Conservation (phyloP, 2,329 filamentous ascomycete genomes). For the Xylariaceae sp. region DNA sequence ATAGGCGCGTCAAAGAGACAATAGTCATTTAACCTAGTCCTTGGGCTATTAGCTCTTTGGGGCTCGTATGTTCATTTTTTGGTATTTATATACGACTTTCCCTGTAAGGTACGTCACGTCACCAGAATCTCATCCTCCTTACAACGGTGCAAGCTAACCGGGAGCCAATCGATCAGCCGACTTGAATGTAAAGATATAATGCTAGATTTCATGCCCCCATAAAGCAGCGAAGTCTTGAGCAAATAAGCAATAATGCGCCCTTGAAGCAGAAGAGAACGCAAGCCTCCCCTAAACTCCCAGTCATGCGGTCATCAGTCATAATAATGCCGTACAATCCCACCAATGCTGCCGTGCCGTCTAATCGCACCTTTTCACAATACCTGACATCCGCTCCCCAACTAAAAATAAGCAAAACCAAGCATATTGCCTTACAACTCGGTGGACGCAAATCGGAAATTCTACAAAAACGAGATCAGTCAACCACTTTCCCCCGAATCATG, state of each 20-base stretch:
- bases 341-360: conserved; percentile 1
- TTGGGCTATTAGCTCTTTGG: not conserved
- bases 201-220: not conserved
- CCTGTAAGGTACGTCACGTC: conserved; percentile 19
- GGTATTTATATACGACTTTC: too few relatives aligned
- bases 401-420: too few relatives aligned
- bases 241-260: conserved; percentile 2
- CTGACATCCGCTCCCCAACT: conserved; percentile 5
- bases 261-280: conserved; percentile 9
- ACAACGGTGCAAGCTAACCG: too few relatives aligned
- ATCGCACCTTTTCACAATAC: conserved; percentile 1
- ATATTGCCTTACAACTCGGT: conserved; percentile 6
- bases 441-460: conserved; percentile 3
- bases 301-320: conserved; percentile 18
- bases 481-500: conserved; percentile 40
- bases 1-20: conserved; percentile 54
- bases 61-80: not conserved
- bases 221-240: not conserved
- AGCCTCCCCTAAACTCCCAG: conserved; percentile 13
- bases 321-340: conserved; percentile 8
- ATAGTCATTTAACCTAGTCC: conserved; percentile 46
- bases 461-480: conserved; percentile 24
- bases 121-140: too few relatives aligned
- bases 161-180: conserved; percentile 1
- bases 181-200: conserved; percentile 6